Percentiles rank a stretch among this genome's conserved stretches.
Conservation (phyloP, 2,329 filamentous ascomycete species). For the Ambrosiella xylebori region DNA sequence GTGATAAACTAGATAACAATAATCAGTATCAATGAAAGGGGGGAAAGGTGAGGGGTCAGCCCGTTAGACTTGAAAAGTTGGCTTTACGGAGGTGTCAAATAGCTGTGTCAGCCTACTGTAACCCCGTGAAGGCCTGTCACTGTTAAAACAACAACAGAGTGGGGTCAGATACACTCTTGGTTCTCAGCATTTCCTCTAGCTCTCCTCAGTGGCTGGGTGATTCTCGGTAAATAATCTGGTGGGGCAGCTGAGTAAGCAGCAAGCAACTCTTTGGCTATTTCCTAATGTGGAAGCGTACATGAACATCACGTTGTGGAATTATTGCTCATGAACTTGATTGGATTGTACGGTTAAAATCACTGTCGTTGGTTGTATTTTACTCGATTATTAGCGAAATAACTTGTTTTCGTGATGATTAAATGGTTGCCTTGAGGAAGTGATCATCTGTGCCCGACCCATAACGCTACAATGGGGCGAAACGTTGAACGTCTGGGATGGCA, state of each 20-base stretch:
- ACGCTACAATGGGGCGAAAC: too few relatives aligned
- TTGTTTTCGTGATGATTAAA: too few relatives aligned
- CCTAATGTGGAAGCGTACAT: not conserved
- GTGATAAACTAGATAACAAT: not conserved
- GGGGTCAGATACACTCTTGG: not conserved
- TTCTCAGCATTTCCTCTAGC: not conserved
- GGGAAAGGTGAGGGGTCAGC: conserved; percentile 1
- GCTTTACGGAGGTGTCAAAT: not conserved
- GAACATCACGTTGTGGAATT: not conserved
- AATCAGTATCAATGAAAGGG: not conserved
- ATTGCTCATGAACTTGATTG: not conserved
- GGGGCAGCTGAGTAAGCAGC: not conserved
- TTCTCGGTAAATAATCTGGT: not conserved
- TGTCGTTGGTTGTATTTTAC: too few relatives aligned
- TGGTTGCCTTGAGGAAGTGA: too few relatives aligned
- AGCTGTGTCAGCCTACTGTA: not conserved
- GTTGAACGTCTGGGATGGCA: too few relatives aligned
- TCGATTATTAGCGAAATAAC: too few relatives aligned
- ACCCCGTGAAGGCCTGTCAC: not conserved
- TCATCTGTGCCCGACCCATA: too few relatives aligned
- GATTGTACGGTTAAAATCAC: too few relatives aligned
- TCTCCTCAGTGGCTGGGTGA: not conserved
- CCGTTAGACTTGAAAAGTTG: not conserved
- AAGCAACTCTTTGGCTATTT: not conserved
- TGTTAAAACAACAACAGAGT: not conserved